Base-by-base conservation (phyloP, 148 eudicot species). In the Cornus suecica region DNA sequence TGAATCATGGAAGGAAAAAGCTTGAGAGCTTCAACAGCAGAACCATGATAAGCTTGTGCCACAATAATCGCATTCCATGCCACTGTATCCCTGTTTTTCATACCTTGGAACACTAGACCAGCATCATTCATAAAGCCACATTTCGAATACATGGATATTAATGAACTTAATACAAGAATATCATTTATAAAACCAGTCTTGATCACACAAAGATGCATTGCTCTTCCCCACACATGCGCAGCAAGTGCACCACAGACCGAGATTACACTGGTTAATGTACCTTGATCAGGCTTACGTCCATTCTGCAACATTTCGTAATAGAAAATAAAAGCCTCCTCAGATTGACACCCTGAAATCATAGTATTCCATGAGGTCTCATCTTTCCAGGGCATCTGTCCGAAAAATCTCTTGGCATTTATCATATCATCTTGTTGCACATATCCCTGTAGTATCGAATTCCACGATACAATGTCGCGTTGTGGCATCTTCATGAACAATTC, bases 81-180 rank as follows among this genome's bases (percentile, higher is more conserved):
- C 71, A 86, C 85, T 32, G 82, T 75, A 77, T 88, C 89, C 52
- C 71, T 82, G 26, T 70, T 66, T 60, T 67, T 79, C 32, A 79
- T 77, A 22, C 76, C 73, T 62, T 74, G 74, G 68, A 88, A 88
- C 69, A 88, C 72, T 20, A 66, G 31, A 30, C 37, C 72, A 66
- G 86, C 86, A 64, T 83, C 83, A 22, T 69, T 65, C 27, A 88
- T 75, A 29, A 71, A 75, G 2, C 91, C 91, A 74, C 89, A 86
- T 76, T 86, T 88, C 0, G 89, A 86, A 75, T 86, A 88, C 91
- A 88, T 88, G 23, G 89, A 84, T 65, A 86, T 84, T 69, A 88
- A 78, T 66, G 89, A 82, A 77, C 85, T 84, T 13, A 76, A 58
- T 54, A 88, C 83, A 72, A 66, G 65, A 63, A 62, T 51, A 70